Base-by-base conservation (phyloP, 2,329 filamentous ascomycete genomes). In the Aspergillus sojae region DNA sequence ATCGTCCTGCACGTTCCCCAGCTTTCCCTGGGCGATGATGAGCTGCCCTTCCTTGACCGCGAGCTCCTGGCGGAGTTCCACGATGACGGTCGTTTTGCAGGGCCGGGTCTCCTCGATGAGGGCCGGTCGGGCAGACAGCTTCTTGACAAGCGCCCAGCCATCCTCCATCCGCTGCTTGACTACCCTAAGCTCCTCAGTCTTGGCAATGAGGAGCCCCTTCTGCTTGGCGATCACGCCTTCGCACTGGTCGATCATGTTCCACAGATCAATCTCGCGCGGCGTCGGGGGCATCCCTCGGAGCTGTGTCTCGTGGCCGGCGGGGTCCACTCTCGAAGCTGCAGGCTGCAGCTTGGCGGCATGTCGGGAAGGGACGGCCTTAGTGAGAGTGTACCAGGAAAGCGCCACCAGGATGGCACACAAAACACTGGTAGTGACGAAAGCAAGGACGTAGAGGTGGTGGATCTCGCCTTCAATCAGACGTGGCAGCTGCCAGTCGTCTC, bases 391-490 rank as follows among this genome's bases (percentile, higher is more conserved):
- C 7, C 28, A 60, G 1, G 26, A 39, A 36, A 39, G 30, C 2
- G 28, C 48, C 10, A 52, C 43, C 7, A 58, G 10, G 28, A 58
- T 28, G 54, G 50, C 19, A 23, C 62, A 28, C 3, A 21, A 53
- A 46, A 66, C 21, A 23, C 46, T 36, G 10, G 30, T 43, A 30
- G 32, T 48, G 16, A 43, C 64, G 34, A 61, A 53, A 26, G 46
- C 39, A 34, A 69, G 28, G 21, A 60, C 34, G 12, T 12, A 45
- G 23, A 61, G 14, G 26, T 66, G 63, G 14, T 50, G 39, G n/a
- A 67, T 59, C 19, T 68, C 66, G 14, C 57, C 43, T 16, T 64
- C 65, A 28, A 62, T 14, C 16, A 30, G 57, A 16, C 41, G 50
- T 7, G 58, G 41, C 14, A 60, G 14, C 32, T 48, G 26, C 57